Evolutionary conservation across 768 basidiomycete genomes (phyloP).

Genomic region (Boletus coccyginus): DNA sequence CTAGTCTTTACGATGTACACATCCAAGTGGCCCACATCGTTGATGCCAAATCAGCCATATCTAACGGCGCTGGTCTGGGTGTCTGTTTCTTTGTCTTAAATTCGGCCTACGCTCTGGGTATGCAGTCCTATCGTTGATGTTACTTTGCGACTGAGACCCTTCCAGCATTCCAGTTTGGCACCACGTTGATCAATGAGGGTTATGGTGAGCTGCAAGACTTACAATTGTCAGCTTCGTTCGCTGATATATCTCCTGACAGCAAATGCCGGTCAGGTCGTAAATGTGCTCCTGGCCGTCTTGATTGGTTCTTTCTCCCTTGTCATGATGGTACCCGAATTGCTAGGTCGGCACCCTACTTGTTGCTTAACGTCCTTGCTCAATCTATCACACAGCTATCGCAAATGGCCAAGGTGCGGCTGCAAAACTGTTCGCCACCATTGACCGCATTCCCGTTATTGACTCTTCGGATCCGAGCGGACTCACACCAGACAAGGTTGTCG

Average conservation of each 20-base stretch:
- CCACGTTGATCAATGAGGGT: conserved; percentile 69
- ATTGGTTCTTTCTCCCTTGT: conserved; percentile 91
- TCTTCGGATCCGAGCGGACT: conserved; percentile 65
- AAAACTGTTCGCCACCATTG: conserved; percentile 85
- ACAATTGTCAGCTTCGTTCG: not conserved
- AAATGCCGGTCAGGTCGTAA: conserved; percentile 70
- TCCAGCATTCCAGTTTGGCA: conserved; percentile 84
- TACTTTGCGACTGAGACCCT: not conserved
- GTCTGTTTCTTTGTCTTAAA: conserved; percentile 86
- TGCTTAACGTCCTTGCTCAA: not conserved
- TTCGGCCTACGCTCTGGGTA: conserved; percentile 65
- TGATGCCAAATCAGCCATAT: conserved; percentile 59
- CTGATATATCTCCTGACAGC: conserved; percentile 36
- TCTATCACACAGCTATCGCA: conserved; percentile 53
- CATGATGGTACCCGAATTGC: conserved; percentile 82
- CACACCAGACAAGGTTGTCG: conserved; percentile 64
- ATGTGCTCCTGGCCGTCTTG: conserved; percentile 79
- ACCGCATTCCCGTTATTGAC: conserved; percentile 85
- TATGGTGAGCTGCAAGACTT: conserved; percentile 39
- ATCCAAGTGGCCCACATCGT: conserved; percentile 51
- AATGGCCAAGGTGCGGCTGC: conserved; percentile 82
- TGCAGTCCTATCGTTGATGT: conserved; percentile 13
- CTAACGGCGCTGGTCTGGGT: conserved; percentile 60
- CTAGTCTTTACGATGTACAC: conserved; percentile 60
- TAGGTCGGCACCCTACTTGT: conserved; percentile 44